Evolutionary conservation across 768 basidiomycete genomes (phyloP).

Genomic region (Amanita jacksonii): DNA sequence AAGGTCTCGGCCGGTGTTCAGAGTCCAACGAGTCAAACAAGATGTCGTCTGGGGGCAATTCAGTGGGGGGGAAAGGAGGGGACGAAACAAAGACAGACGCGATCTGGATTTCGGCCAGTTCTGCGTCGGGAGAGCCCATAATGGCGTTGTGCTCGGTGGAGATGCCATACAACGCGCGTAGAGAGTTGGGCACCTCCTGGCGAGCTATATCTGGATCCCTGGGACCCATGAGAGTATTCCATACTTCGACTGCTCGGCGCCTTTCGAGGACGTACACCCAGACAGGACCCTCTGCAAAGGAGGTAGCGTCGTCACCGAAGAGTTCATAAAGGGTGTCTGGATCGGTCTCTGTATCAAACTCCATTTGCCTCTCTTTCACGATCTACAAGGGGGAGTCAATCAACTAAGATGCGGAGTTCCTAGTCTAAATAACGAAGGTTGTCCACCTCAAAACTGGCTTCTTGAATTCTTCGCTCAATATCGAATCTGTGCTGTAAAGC

Average conservation of each 20-base stretch:
- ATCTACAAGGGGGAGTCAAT: conserved; percentile 38
- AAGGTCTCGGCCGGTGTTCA: conserved; percentile 30
- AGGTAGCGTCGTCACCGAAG: conserved; percentile 69
- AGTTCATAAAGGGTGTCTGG: conserved; percentile 71
- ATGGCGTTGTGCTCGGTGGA: conserved; percentile 49
- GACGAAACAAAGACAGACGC: conserved; percentile 72
- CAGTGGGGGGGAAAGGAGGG: conserved; percentile 64
- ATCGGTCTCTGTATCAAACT: conserved; percentile 77
- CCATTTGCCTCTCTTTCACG: conserved; percentile 83
- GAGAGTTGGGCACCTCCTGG: conserved; percentile 46
- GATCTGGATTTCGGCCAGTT: conserved; percentile 74
- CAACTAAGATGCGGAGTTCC: conserved; percentile 12
- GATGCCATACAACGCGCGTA: conserved; percentile 61
- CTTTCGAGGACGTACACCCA: conserved; percentile 89
- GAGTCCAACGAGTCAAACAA: conserved; percentile 38
- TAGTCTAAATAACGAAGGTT: conserved; percentile 6
- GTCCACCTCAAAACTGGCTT: conserved; percentile 75
- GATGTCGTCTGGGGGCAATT: conserved; percentile 42
- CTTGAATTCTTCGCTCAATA: conserved; percentile 70
- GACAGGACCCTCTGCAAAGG: conserved; percentile 78
- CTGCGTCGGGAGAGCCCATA: conserved; percentile 59
- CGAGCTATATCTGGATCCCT: conserved; percentile 49
- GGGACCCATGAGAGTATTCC: conserved; percentile 69
- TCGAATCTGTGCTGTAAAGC: conserved; percentile 67
- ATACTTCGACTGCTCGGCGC: conserved; percentile 71